phyloP scores from a whole-genome alignment of 2,329 filamentous ascomycete genomes.

The Microcyclospora pomicola region DNA sequence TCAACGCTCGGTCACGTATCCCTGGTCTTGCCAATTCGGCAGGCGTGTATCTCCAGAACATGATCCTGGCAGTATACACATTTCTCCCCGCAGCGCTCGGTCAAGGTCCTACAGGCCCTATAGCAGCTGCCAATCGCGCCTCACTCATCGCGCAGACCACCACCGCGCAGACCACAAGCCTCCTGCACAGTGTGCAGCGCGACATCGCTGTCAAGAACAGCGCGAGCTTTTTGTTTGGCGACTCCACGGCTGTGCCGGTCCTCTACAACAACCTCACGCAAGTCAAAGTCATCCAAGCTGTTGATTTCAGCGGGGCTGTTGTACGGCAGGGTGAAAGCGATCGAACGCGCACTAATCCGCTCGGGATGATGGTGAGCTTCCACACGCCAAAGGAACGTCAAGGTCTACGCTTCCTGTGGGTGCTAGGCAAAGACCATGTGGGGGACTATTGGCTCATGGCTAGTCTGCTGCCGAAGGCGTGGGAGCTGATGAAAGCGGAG shows the following conservation, averaged over 20 bases:
- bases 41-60: conserved; percentile 3
- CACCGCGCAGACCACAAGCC: conserved; percentile 10
- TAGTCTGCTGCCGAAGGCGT: not conserved
- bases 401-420: conserved; percentile 9
- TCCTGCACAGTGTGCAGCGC: conserved; percentile 10
- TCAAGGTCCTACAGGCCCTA: conserved; percentile 7
- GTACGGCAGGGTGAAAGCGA: too few relatives aligned
- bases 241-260: conserved; percentile 18
- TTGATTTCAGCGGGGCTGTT: conserved; percentile 25
- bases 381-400: conserved; percentile 2
- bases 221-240: conserved; percentile 19
- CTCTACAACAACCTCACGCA: conserved; percentile 28
- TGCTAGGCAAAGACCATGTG: conserved; percentile 20
- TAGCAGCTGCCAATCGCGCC: conserved; percentile 6
- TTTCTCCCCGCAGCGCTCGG: conserved; percentile 3
- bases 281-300: conserved; percentile 21
- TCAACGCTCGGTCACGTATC: conserved; percentile 26
- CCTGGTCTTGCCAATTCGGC: not conserved
- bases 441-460: conserved; percentile 22
- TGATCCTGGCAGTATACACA: not conserved
- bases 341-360: too few relatives aligned
- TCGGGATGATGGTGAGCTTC: too few relatives aligned
- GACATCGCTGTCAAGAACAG: conserved; percentile 11
- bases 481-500: not conserved
- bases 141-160: conserved; percentile 10